phyloP scores from a whole-genome alignment of 768 basidiomycete species.

The Neoboletus brunneissimus region DNA sequence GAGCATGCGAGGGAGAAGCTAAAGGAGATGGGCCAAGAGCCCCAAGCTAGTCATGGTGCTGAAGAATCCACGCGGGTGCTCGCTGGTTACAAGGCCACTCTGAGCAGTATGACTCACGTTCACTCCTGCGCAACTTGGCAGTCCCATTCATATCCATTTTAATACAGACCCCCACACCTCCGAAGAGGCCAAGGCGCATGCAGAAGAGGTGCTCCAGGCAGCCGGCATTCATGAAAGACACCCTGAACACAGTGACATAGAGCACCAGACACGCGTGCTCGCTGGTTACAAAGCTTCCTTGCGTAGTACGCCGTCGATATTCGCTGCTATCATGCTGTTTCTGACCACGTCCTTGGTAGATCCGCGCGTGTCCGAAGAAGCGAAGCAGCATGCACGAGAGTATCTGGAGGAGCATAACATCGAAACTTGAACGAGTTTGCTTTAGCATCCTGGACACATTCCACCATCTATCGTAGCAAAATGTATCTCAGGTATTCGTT shows the following conservation, averaged over 20 bases:
- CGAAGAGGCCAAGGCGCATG: constrained; percentile 49
- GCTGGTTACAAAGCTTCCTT: constrained; percentile 59
- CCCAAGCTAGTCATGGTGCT: neutral
- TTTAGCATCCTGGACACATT: neutral
- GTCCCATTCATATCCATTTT: neutral
- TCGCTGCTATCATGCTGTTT: neutral
- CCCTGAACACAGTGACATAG: constrained; percentile 32
- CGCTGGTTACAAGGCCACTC: constrained; percentile 51
- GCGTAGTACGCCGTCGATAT: constrained; percentile 35
- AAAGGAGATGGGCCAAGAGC: constrained; percentile 35
- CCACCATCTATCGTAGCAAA: neutral
- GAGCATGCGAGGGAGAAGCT: constrained; percentile 45
- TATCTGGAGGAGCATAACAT: constrained; percentile 35
- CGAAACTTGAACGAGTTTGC: constrained; percentile 1
- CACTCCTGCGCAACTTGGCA: too few relatives aligned
- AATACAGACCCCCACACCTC: constrained; percentile 42
- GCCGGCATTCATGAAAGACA: constrained; percentile 38
- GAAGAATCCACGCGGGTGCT: constrained; percentile 26
- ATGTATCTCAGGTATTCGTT: neutral
- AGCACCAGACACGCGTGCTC: constrained; percentile 46
- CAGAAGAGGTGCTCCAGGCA: constrained; percentile 50
- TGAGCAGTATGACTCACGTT: constrained; percentile 35
- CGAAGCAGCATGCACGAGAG: constrained; percentile 47
- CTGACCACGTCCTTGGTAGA: constrained; percentile 30
- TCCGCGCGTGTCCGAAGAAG: constrained; percentile 44